Base-by-base conservation (phyloP, 2,329 filamentous ascomycete species). In the Epicoccum sorghinum region DNA sequence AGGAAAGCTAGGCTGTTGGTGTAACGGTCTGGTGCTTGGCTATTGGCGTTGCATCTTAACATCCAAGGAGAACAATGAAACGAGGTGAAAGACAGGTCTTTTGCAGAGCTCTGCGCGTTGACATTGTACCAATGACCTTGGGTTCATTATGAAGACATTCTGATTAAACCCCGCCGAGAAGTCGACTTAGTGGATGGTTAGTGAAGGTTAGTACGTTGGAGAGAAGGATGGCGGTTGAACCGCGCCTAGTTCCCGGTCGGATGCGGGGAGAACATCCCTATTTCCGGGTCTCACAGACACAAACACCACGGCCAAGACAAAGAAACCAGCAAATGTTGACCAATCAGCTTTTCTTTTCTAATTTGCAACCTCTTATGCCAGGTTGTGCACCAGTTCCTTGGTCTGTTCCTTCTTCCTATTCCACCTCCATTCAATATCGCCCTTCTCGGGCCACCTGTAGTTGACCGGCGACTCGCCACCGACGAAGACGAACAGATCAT, bases 401-500 rank as follows among this genome's bases (percentile, higher is more conserved):
- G 52, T 54, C 41, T 60, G 32, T 7, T 63, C 45, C 46, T 60
- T 67, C 52, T 48, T 59, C 30, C 59, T 50, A 12, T 46, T 45
- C 0, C 43, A 32, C 36, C 53, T 65, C 57, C 62, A 61, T 47
- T 62, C 62, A 14, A 70, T 57, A 12, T 70, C 68, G 1, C 58
- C 57, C 7, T 60, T 60, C 30, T 57, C 54, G 29, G 67, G 66
- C 67, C 67, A 70, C 29, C 59, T 56, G 45, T 70, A 71, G 36
- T 71, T 71, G 18, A 70, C 62, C 5, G 68, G 67, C 23, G 57
- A 62, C 59, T 71, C 67, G 3, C 64, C 65, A 6, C 69, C 69
- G 13, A 66, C 66, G 41, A 72, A 71, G 35, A 72, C 56, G n/a
- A 70, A 66, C 8, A 65, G 29, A 49, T 71, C 68, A 22, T 72